A percentile compares a stretch with the other conserved stretches of the same genome.
Evolutionary conservation across 2,329 filamentous ascomycete genomes (phyloP).

Genomic region (Fusarium nygamai): DNA sequence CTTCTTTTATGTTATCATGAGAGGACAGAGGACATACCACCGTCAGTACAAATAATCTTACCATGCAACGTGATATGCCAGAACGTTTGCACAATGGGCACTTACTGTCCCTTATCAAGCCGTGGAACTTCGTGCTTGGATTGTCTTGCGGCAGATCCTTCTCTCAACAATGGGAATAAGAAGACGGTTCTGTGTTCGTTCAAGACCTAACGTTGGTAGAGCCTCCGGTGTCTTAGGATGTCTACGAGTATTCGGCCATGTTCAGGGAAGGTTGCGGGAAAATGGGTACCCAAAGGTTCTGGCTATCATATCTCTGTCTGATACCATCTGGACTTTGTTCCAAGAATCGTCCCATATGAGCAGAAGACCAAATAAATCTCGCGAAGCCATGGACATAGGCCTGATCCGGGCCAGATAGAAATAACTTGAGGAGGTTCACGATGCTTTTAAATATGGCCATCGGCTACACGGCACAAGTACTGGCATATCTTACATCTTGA

Average conservation of each 20-base stretch:
- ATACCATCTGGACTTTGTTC: rapidly evolving
- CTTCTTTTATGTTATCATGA: too few species aligned
- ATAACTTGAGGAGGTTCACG: rapidly evolving
- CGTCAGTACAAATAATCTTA: rapidly evolving
- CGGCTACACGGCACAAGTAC: neutral
- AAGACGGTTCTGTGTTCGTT: rapidly evolving
- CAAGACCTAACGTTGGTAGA: too few species aligned
- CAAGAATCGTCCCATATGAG: neutral
- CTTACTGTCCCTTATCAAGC: rapidly evolving
- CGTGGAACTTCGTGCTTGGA: neutral
- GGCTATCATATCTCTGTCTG: rapidly evolving
- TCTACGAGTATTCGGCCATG: neutral
- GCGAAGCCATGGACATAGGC: rapidly evolving
- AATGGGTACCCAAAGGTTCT: rapidly evolving
- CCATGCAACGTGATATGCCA: neutral
- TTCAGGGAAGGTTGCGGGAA: neutral
- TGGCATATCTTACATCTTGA: neutral
- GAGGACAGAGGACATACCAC: too few species aligned
- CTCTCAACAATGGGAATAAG: rapidly evolving
- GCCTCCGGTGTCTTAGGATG: neutral
- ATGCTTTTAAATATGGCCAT: neutral
- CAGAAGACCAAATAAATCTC: neutral
- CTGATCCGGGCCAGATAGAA: too few species aligned
- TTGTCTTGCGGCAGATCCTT: rapidly evolving
- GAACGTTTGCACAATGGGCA: neutral